These are phyloP conservation scores for Pilasporangium apinafurcum DNA, from an alignment of 352 stramenopile genomes.

Conservation along the genomic window DNA sequence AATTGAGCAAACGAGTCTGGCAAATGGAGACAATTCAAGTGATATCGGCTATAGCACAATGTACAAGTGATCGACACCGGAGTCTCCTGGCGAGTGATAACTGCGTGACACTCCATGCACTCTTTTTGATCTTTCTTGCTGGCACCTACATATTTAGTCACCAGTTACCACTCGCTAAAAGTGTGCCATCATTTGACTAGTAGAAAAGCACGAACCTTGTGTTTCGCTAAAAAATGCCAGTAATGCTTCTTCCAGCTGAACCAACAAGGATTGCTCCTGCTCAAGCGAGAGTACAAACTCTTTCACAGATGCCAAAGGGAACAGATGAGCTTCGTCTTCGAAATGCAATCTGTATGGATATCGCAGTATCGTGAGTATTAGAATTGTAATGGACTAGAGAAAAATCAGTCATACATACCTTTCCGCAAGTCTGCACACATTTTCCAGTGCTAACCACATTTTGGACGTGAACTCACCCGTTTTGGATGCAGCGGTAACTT, in stretches of 20 bases:
- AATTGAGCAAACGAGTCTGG: slow-evolving; percentile 56
- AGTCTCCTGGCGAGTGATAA: slow-evolving; percentile 20
- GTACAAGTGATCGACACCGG: slow-evolving; percentile 38
- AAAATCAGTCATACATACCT: slow-evolving; percentile 25
- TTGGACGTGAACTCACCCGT: slow-evolving; percentile 15
- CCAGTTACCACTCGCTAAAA: not conserved
- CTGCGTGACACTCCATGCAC: slow-evolving; percentile 33
- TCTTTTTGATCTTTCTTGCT: not conserved
- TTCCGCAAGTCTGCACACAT: slow-evolving; percentile 33
- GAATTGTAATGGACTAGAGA: not conserved
- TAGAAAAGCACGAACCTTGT: slow-evolving; percentile 1
- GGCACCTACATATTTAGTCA: not conserved
- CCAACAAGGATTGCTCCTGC: slow-evolving; percentile 21
- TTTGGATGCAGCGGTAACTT: slow-evolving; percentile 11
- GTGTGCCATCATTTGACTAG: slow-evolving; percentile 1
- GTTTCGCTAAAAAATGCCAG: slow-evolving; percentile 28
- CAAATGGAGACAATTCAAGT: slow-evolving; percentile 48
- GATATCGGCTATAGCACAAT: slow-evolving; percentile 35
- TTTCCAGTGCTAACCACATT: slow-evolving; percentile 25
- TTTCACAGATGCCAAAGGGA: slow-evolving; percentile 35
- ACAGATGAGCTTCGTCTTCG: slow-evolving; percentile 66
- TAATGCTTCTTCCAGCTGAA: slow-evolving; percentile 27
- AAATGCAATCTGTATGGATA: slow-evolving; percentile 28
- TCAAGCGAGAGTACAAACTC: slow-evolving; percentile 22
- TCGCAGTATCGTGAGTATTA: not conserved